phyloP scores from a whole-genome alignment of 148 eudicot genomes.

The Selenicereus undatus region DNA sequence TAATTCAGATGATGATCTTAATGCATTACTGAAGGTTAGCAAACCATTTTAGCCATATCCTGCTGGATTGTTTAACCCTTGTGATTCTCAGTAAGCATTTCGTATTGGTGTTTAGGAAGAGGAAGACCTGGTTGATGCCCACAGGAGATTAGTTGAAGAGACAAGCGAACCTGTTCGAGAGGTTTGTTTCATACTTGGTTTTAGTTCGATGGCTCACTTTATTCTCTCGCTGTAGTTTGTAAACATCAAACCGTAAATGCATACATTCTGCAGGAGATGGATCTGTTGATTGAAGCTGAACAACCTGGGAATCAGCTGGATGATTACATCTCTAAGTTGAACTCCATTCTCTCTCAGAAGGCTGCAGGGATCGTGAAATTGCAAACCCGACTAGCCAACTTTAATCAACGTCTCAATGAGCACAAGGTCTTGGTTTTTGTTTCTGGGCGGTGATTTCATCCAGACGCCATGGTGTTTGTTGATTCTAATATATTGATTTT shows the following conservation, averaged over 20 bases:
- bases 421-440: slow-evolving; percentile 54
- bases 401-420: slow-evolving; percentile 53
- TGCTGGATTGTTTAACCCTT: not conserved
- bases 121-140: slow-evolving; percentile 63
- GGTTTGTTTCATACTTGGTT: slow-evolving; percentile 32
- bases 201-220: not conserved
- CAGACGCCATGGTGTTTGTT: not conserved
- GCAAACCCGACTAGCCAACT: slow-evolving; percentile 52
- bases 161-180: slow-evolving; percentile 64
- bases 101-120: slow-evolving; percentile 48
- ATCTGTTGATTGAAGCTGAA: slow-evolving; percentile 52
- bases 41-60: not conserved
- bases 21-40: slow-evolving; percentile 50
- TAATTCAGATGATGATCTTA: slow-evolving; percentile 50
- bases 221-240: not conserved
- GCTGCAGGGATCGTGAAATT: slow-evolving; percentile 57
- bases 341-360: slow-evolving; percentile 60
- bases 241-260: not conserved
- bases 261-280: slow-evolving; percentile 54
- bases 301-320: slow-evolving; percentile 74
- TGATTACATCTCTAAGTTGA: slow-evolving; percentile 52
- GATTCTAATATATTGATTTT: no score
- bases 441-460: slow-evolving; percentile 32
- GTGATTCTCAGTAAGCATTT: slow-evolving; percentile 1
- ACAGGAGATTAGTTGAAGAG: slow-evolving; percentile 58